Conservation (phyloP, 306 rosid genomes). For the Begonia masoniana region DNA sequence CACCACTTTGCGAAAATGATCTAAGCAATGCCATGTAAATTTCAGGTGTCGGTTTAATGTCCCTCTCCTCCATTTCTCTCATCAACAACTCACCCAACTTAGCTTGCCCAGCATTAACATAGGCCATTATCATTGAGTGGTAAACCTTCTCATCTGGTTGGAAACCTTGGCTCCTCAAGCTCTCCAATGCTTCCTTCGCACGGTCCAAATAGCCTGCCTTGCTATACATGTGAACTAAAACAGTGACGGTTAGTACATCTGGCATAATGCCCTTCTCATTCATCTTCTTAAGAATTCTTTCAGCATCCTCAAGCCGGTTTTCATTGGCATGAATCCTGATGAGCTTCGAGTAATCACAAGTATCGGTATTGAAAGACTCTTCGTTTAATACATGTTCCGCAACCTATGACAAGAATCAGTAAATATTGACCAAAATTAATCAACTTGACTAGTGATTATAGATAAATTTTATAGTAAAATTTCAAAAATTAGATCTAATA, state of each 20-base stretch:
- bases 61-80: constrained; percentile 60
- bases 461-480: too few relatives aligned
- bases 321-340: constrained; percentile 55
- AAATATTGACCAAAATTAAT: constrained; percentile 8
- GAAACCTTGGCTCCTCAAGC: constrained; percentile 52
- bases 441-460: background rate
- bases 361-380: constrained; percentile 61
- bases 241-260: constrained; percentile 40
- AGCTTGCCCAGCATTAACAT: constrained; percentile 47
- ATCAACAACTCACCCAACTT: constrained; percentile 26
- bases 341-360: constrained; percentile 67
- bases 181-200: constrained; percentile 50
- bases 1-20: constrained; percentile 35
- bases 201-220: constrained; percentile 54
- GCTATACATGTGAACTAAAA: constrained; percentile 68
- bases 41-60: constrained; percentile 42
- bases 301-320: constrained; percentile 48
- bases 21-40: constrained; percentile 58
- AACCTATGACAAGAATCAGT: constrained; percentile 40
- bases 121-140: constrained; percentile 60
- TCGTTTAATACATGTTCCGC: constrained; percentile 57
- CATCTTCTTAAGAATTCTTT: constrained; percentile 65
- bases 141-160: constrained; percentile 49
- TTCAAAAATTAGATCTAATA: too few relatives aligned
- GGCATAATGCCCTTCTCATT: constrained; percentile 39